Conservation (phyloP, 2,329 filamentous ascomycete genomes). For the Elsinoe ampelina region DNA sequence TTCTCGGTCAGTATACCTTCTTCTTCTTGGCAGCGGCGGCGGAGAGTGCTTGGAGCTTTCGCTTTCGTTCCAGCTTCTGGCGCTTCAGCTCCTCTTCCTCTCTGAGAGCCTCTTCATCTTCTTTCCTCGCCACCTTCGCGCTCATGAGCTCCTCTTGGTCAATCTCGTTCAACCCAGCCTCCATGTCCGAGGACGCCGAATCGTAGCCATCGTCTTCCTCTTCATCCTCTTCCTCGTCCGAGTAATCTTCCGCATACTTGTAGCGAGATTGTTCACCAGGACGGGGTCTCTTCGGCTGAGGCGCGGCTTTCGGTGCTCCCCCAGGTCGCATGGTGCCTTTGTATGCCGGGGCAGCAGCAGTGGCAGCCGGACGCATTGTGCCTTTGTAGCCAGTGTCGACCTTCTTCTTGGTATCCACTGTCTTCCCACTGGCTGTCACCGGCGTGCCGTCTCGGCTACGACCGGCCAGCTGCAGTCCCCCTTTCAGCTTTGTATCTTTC, state of each 20-base stretch:
- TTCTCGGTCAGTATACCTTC: slow-evolving; percentile 17
- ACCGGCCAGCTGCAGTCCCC: slow-evolving; percentile 20
- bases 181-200: slow-evolving; percentile 67
- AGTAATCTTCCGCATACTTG: slow-evolving; percentile 24
- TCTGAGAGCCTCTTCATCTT: slow-evolving; percentile 56
- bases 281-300: slow-evolving; percentile 17
- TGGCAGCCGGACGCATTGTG: slow-evolving; percentile 26
- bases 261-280: background rate
- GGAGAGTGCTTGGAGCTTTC: slow-evolving; percentile 29
- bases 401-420: slow-evolving; percentile 27
- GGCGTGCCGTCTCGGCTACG: slow-evolving; percentile 26
- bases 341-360: slow-evolving; percentile 25
- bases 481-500: slow-evolving; percentile 28
- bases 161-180: slow-evolving; percentile 64
- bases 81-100: slow-evolving; percentile 53
- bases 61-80: slow-evolving; percentile 49
- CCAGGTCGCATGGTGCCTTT: slow-evolving; percentile 40
- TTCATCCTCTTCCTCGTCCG: slow-evolving; percentile 39
- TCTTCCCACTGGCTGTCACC: slow-evolving; percentile 13
- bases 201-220: slow-evolving; percentile 58
- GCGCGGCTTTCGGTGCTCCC: slow-evolving; percentile 28
- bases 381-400: slow-evolving; percentile 35
- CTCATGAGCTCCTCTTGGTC: slow-evolving; percentile 61
- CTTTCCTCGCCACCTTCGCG: slow-evolving; percentile 52
- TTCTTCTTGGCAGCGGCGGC: slow-evolving; percentile 26